A percentile compares a stretch with the other conserved stretches of the same genome.
Evolutionary conservation across 2,329 filamentous ascomycete genomes (phyloP).

Genomic region (Chalara sp.): DNA sequence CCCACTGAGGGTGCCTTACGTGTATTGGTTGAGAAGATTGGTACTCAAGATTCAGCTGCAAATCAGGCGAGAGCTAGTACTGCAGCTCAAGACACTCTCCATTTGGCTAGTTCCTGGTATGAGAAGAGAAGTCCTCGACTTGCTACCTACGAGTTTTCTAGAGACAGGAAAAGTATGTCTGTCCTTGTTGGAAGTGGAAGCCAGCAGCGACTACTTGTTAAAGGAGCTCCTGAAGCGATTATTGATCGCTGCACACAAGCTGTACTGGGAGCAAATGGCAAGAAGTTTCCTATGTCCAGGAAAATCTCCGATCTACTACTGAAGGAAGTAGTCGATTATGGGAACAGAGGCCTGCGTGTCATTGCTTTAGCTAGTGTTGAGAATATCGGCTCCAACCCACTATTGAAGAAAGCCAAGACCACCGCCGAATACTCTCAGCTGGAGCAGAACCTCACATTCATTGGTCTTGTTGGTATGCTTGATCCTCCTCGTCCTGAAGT

Average conservation of each 20-base stretch:
- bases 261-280: slow-evolving; percentile 71
- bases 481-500: slow-evolving; percentile 95
- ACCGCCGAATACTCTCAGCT: slow-evolving; percentile 78
- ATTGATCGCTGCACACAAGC: slow-evolving; percentile 85
- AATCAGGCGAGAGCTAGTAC: slow-evolving; percentile 45
- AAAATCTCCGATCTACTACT: slow-evolving; percentile 64
- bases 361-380: slow-evolving; percentile 87
- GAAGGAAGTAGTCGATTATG: slow-evolving; percentile 81
- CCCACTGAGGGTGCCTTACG: slow-evolving; percentile 91
- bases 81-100: slow-evolving; percentile 54
- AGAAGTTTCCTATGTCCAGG: slow-evolving; percentile 64
- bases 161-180: slow-evolving; percentile 99
- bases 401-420: slow-evolving; percentile 70
- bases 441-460: slow-evolving; percentile 89
- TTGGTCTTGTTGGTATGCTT: slow-evolving; percentile 93
- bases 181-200: slow-evolving; percentile 71
- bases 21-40: slow-evolving; percentile 89
- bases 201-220: slow-evolving; percentile 80
- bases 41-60: slow-evolving; percentile 49
- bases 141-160: slow-evolving; percentile 92
- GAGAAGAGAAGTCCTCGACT: slow-evolving; percentile 68
- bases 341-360: slow-evolving; percentile 85
- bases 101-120: slow-evolving; percentile 80
- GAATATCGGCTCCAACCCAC: slow-evolving; percentile 62
- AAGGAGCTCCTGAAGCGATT: slow-evolving; percentile 92